Evolutionary conservation across 306 rosid genomes (phyloP), one percentile per base, ranked within the genome.

Genomic region (Begonia peltatifolia): DNA sequence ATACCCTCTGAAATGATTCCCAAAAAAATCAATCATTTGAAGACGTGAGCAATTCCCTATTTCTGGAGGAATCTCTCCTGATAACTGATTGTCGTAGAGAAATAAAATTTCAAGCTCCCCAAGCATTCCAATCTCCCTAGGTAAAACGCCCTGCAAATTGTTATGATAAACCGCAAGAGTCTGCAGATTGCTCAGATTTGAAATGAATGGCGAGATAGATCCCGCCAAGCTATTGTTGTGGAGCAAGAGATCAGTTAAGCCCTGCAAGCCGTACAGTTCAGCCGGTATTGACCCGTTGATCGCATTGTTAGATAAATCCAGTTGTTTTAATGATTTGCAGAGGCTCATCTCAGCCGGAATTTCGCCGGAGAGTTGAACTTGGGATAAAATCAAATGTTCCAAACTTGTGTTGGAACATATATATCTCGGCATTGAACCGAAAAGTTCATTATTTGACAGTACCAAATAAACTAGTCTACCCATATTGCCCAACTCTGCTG

Each of bases 171-270:
- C 43, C 13, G 84, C 71, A 10, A 90, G 78, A 46, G 82, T 74
- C 64, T 72, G 53, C 51, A 86, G 71, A 17, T 25, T 59, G 57
- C 74, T 83, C 60, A 86, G 87, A 70, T 86, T 86, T 16, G 90
- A 87, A 12, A 90, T 47, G 58, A 57, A 52, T 11, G 95, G 86
- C 22, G 95, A 81, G 55, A 90, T 76, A 3, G 83, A 71, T 66
- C 95, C 99, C 55, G 65, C 68, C 73, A 90, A 77, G 48, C 68
- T 86, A 75, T 90, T 90, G 82, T 90, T 90, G 75, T 90, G 68
- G 15, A 90, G 77, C 76, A 76, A 72, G 38, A 90, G 68, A 68
- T 90, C 95, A 55, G 94, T 83, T 60, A 86, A 62, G 46, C 48
- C 80, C 8, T 20, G 20, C 50, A 90, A 6, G 14, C 61, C 72